Evolutionary conservation across 2,329 filamentous ascomycete genomes (phyloP).

Genomic region (Chaetomiaceae sp.): DNA sequence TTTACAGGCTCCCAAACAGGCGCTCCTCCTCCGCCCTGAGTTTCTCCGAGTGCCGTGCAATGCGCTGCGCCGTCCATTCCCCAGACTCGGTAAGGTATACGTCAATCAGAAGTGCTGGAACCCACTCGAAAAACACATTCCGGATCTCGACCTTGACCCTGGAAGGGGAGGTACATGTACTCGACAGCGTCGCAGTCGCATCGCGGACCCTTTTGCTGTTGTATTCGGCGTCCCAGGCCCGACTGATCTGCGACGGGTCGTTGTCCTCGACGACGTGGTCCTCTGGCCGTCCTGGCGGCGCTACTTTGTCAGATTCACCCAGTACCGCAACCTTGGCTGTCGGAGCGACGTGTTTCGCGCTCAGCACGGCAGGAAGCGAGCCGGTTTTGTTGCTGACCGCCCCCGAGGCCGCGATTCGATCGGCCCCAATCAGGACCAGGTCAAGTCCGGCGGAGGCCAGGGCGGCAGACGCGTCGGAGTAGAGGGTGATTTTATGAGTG

Average conservation of each 20-base stretch:
- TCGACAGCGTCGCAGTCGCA: conserved; percentile 18
- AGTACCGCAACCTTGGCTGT: conserved; percentile 48
- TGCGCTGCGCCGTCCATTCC: conserved; percentile 35
- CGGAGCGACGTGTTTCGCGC: conserved; percentile 46
- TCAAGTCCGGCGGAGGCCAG: conserved; percentile 49
- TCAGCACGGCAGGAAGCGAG: conserved; percentile 53
- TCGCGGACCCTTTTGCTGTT: conserved; percentile 24
- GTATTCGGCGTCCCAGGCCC: conserved; percentile 39
- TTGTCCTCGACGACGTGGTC: conserved; percentile 48
- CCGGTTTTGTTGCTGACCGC: conserved; percentile 65
- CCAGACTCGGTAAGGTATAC: conserved; percentile 53
- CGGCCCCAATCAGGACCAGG: conserved; percentile 59
- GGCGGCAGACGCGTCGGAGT: conserved; percentile 56
- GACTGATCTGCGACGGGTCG: conserved; percentile 45
- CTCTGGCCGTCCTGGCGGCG: conserved; percentile 39
- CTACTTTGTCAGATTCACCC: conserved; percentile 59
- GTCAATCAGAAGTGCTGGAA: conserved; percentile 46
- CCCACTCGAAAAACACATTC: conserved; percentile 59
- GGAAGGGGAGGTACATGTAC: not conserved
- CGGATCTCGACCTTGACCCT: conserved; percentile 33
- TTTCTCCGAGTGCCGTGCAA: conserved; percentile 36
- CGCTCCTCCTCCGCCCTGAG: conserved; percentile 34
- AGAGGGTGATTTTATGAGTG: conserved; percentile 42
- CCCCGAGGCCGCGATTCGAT: conserved; percentile 53
- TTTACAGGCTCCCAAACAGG: conserved; percentile 42